phyloP scores from a whole-genome alignment of 345 rosid genomes.

The Bruguiera sexangula region DNA sequence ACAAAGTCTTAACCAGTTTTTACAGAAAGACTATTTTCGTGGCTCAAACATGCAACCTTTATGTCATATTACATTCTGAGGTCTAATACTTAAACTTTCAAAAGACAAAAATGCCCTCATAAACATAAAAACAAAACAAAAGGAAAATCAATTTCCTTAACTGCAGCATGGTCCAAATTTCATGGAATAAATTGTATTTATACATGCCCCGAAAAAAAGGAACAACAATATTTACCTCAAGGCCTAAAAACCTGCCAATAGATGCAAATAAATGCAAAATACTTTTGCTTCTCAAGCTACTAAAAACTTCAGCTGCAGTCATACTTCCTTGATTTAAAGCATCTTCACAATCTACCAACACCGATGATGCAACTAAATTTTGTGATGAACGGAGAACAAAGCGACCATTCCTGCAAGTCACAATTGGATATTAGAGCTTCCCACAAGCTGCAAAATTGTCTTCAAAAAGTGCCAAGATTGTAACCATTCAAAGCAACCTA shows the following conservation, averaged over 20 bases:
- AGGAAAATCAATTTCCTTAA: too few species aligned
- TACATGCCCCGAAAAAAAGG: neutral
- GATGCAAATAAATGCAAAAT: slow-evolving; percentile 80
- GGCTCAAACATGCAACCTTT: too few species aligned
- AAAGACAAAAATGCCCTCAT: too few species aligned
- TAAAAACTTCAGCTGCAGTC: slow-evolving; percentile 75
- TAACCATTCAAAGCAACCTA: neutral
- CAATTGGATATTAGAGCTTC: slow-evolving; percentile 13
- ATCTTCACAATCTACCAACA: slow-evolving; percentile 76
- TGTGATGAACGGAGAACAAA: slow-evolving; percentile 75
- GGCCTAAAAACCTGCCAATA: slow-evolving; percentile 89
- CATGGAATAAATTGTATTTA: too few species aligned
- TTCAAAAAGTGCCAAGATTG: neutral
- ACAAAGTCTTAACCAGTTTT: too few species aligned
- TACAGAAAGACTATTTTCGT: too few species aligned
- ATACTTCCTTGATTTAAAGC: slow-evolving; percentile 83
- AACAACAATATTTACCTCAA: slow-evolving; percentile 49
- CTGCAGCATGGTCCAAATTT: too few species aligned
- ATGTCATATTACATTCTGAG: too few species aligned
- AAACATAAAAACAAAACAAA: too few species aligned
- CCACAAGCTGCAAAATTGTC: slow-evolving; percentile 7
- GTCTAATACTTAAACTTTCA: too few species aligned
- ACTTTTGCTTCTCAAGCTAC: slow-evolving; percentile 83
- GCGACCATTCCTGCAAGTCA: slow-evolving; percentile 73
- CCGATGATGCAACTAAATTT: slow-evolving; percentile 55